Conservation (phyloP, 768 basidiomycete species). For the Lactifluus rugatus region DNA sequence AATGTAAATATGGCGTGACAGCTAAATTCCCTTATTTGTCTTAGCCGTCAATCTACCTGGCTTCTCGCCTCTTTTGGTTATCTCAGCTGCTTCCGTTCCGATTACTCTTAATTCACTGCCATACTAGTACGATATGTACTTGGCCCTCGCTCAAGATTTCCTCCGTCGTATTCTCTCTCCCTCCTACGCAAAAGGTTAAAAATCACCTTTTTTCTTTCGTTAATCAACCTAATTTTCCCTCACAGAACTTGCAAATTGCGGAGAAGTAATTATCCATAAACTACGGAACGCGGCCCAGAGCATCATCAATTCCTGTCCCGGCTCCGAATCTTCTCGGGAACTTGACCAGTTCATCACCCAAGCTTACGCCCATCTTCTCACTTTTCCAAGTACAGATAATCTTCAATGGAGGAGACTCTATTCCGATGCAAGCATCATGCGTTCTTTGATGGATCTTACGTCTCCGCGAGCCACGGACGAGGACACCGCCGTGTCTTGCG, state of each 20-base stretch:
- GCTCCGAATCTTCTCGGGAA: constrained; percentile 6
- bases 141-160: constrained; percentile 1
- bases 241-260: constrained; percentile 15
- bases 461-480: constrained; percentile 15
- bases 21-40: constrained; percentile 17
- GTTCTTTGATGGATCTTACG: constrained; percentile 33
- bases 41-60: constrained; percentile 18
- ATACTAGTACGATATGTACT: not conserved
- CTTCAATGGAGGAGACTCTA: constrained; percentile 60
- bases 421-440: constrained; percentile 63
- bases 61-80: constrained; percentile 10
- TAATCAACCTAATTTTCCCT: not conserved
- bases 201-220: constrained; percentile 27
- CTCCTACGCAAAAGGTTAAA: constrained; percentile 10
- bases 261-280: constrained; percentile 28
- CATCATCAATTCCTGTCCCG: not conserved
- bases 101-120: not conserved
- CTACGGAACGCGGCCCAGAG: constrained; percentile 10
- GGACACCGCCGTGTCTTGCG: constrained; percentile 32
- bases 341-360: constrained; percentile 37
- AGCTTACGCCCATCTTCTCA: constrained; percentile 44
- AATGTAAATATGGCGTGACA: constrained; percentile 20
- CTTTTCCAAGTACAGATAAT: constrained; percentile 26
- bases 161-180: not conserved
- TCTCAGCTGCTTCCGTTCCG: constrained; percentile 4